phyloP scores from a whole-genome alignment of 2,329 filamentous ascomycete genomes.

The Cephalotrichum gorgonifer region DNA sequence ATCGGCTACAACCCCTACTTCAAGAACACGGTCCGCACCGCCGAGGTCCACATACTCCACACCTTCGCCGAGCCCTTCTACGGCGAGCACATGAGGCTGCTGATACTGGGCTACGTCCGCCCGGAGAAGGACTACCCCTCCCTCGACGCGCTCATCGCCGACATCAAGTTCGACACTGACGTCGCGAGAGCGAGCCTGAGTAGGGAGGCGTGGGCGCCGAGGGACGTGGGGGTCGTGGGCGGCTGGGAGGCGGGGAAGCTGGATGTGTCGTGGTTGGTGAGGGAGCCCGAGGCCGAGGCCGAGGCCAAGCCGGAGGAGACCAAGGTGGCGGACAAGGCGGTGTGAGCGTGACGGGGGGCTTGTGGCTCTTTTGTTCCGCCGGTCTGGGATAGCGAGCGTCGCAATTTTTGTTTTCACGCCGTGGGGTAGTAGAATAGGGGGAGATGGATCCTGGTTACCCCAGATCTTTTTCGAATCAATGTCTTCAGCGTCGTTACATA shows the following conservation, averaged over 20 bases:
- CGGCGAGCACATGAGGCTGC: slow-evolving; percentile 63
- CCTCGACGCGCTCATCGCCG: slow-evolving; percentile 72
- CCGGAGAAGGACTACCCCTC: slow-evolving; percentile 82
- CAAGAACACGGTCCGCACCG: slow-evolving; percentile 76
- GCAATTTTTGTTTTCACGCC: too few species aligned
- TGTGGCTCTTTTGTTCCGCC: too few species aligned
- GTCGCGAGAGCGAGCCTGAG: slow-evolving; percentile 66
- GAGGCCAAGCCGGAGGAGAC: background rate
- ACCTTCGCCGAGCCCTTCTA: slow-evolving; percentile 77
- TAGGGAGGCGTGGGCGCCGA: slow-evolving; percentile 49
- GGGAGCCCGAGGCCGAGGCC: slow-evolving; percentile 12
- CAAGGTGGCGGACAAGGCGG: background rate
- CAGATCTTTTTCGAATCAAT: too few species aligned
- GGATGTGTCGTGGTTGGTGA: slow-evolving; percentile 28
- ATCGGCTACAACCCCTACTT: slow-evolving; percentile 98
- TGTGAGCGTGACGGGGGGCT: background rate
- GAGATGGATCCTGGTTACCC: too few species aligned
- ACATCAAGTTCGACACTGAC: slow-evolving; percentile 82
- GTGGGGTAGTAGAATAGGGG: too few species aligned
- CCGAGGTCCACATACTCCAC: slow-evolving; percentile 85
- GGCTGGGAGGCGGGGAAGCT: slow-evolving; percentile 18
- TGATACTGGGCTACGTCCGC: slow-evolving; percentile 79
- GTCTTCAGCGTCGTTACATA: too few species aligned
- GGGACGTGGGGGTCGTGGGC: slow-evolving; percentile 21
- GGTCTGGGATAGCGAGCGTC: too few species aligned